Base-by-base conservation (phyloP, 2,329 filamentous ascomycete species). In the Claviceps fusiformis region DNA sequence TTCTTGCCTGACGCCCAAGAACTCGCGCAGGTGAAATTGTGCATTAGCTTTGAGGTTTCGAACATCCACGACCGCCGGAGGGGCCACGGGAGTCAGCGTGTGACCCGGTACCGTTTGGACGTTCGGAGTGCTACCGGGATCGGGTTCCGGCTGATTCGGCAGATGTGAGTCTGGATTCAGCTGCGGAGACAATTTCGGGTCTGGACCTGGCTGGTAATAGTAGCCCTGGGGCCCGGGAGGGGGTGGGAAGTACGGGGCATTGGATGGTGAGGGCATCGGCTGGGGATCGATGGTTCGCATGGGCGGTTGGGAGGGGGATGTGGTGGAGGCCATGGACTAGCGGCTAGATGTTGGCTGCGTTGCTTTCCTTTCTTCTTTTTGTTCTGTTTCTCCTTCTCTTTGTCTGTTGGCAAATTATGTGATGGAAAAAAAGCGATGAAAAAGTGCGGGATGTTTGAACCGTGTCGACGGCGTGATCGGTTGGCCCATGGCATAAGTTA, bases 11-110 rank as follows among this genome's bases (percentile, higher is more conserved):
- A 72, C 58, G 3, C 61, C 62, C 24, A 71, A 55, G 51, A 68
- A 70, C 59, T 73, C 69, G 39, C 64, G 64, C 52, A 74, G 55
- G 5, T 66, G 64, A 55, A 66, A 67, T 50, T 70, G 68, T 47
- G 67, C 70, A 55, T 63, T 70, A 4, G 63, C 63, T 58, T 63
- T 67, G 53, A 70, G 50, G 52, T 57, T 59, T 15, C 56, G 61
- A 8, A 67, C 58, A 35, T 62, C 62, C 6, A 72, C 64, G 29
- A 62, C 56, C 9, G 61, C 58, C 13, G 55, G 56, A 27, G 64
- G 59, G 15, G 61, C 54, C 15, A 60, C 54, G 17, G 62, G 60
- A 7, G 57, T 59, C 53, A 61, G 33, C 19, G 58, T 52, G 61
- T 53, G 58, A 13, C 52, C 56, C 39, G 37, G 62, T 43, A 5